Percentiles rank a stretch among this genome's conserved stretches.
Evolutionary conservation across 2,329 filamentous ascomycete genomes (phyloP).

Genomic region (Biscogniauxia sp.): DNA sequence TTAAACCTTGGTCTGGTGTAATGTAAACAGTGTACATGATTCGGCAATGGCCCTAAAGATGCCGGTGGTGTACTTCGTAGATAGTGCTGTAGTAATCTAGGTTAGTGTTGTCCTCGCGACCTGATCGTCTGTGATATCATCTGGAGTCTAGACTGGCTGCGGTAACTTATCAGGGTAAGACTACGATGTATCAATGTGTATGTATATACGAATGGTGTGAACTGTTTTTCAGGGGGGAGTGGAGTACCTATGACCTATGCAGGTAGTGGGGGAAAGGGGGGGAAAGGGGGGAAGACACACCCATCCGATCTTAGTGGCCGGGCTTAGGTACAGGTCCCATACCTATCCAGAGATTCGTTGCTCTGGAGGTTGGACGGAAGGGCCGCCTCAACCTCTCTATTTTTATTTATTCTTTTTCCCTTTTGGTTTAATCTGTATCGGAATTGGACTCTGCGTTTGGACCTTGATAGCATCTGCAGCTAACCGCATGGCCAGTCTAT

Average conservation of each 20-base stretch:
- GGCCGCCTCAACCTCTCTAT: background rate
- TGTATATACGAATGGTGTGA: background rate
- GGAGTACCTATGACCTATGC: no score
- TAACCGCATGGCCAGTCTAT: background rate
- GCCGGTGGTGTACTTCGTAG: background rate
- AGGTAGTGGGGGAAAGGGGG: no score
- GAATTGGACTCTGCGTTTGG: background rate
- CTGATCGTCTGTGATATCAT: background rate
- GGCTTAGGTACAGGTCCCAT: no score
- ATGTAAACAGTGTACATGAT: background rate
- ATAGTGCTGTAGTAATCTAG: background rate
- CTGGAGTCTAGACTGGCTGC: background rate
- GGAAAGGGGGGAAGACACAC: background rate
- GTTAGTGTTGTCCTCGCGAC: background rate
- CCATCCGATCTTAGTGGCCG: background rate
- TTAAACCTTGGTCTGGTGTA: background rate
- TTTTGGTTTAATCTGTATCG: background rate
- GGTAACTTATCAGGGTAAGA: no score
- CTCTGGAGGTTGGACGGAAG: background rate
- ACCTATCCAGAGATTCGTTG: background rate
- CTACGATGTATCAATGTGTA: no score
- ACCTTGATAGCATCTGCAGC: background rate
- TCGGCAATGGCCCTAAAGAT: background rate
- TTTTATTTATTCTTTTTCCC: background rate
- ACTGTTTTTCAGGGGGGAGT: background rate